Percentiles rank a stretch among this genome's conserved stretches.
Evolutionary conservation across 371 early-diverging fungal species (phyloP).

Genomic region (Syncephalis fuscata): DNA sequence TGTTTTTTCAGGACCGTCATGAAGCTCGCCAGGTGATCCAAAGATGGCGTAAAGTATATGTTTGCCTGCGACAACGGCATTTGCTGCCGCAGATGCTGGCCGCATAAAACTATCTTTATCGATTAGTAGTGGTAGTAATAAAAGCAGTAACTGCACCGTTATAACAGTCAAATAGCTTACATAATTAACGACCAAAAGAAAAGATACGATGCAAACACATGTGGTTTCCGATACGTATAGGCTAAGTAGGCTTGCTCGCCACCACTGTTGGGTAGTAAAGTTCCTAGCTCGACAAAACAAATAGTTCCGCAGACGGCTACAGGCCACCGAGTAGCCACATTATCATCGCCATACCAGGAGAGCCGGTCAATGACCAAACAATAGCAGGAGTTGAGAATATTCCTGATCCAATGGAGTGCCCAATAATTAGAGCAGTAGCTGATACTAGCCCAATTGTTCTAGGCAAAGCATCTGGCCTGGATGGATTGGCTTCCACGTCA

Average conservation of each 20-base stretch:
- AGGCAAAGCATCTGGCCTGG: neutral
- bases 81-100: conserved; percentile 25
- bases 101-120: conserved; percentile 4
- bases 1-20: conserved; percentile 2
- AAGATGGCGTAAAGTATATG: conserved; percentile 24
- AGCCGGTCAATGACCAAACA: conserved; percentile 36
- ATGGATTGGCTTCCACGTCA: too few species aligned
- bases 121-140: too few species aligned
- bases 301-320: conserved; percentile 60
- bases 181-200: conserved; percentile 1
- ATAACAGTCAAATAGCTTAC: too few species aligned
- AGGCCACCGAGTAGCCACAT: conserved; percentile 65
- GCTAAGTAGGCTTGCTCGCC: conserved; percentile 74
- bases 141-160: too few species aligned
- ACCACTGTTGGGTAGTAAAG: conserved; percentile 68
- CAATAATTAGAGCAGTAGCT: conserved; percentile 26
- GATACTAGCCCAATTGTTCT: conserved; percentile 19
- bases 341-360: conserved; percentile 56
- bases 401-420: conserved; percentile 73
- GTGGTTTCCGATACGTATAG: conserved; percentile 48
- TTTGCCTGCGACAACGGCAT: conserved; percentile 19
- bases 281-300: conserved; percentile 71
- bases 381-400: conserved; percentile 74
- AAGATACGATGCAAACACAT: conserved; percentile 4
- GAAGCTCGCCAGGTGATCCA: conserved; percentile 1